Conservation (phyloP, 768 basidiomycete species). For the Russula olivacea region DNA sequence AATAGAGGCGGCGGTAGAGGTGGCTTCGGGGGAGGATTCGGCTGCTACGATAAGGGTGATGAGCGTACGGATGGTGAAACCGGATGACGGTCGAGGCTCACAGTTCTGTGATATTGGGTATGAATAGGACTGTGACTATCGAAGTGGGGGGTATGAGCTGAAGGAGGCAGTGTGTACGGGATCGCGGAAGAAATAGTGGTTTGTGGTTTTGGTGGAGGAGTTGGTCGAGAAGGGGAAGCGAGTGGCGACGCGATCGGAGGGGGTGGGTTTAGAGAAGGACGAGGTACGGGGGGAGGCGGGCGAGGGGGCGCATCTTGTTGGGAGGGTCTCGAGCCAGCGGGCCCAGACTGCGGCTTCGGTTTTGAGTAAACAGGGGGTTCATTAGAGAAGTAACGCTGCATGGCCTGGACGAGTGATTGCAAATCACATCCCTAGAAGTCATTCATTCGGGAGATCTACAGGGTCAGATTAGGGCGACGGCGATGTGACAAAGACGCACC, state of each 20-base stretch:
- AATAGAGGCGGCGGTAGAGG: slow-evolving; percentile 41
- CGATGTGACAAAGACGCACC: slow-evolving; percentile 42
- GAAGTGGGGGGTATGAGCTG: slow-evolving; percentile 2
- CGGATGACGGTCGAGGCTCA: slow-evolving; percentile 15
- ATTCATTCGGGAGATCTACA: slow-evolving; percentile 13
- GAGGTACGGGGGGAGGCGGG: slow-evolving; percentile 25
- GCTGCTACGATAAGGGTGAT: slow-evolving; percentile 25
- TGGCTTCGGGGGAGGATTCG: slow-evolving; percentile 26
- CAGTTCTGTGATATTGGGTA: slow-evolving; percentile 6
- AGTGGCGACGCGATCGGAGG: slow-evolving; percentile 19
- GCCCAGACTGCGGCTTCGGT: slow-evolving; percentile 40
- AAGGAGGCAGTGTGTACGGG: slow-evolving; percentile 2
- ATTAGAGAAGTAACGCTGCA: slow-evolving; percentile 78
- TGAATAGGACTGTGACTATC: slow-evolving; percentile 15
- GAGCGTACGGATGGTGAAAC: slow-evolving; percentile 19
- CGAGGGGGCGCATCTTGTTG: slow-evolving; percentile 24
- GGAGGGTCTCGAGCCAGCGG: slow-evolving; percentile 24
- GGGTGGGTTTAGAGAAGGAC: slow-evolving; percentile 9
- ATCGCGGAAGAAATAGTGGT: slow-evolving; percentile 7
- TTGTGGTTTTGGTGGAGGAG: slow-evolving; percentile 20
- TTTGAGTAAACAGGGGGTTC: slow-evolving; percentile 89
- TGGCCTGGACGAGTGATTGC: slow-evolving; percentile 62
- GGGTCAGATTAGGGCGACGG: slow-evolving; percentile 23
- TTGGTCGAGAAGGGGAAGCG: slow-evolving; percentile 26
- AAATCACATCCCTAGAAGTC: slow-evolving; percentile 65